Evolutionary conservation across 2,329 filamentous ascomycete species (phyloP).

Genomic region (Stachybotrys chlorohalonatus): DNA sequence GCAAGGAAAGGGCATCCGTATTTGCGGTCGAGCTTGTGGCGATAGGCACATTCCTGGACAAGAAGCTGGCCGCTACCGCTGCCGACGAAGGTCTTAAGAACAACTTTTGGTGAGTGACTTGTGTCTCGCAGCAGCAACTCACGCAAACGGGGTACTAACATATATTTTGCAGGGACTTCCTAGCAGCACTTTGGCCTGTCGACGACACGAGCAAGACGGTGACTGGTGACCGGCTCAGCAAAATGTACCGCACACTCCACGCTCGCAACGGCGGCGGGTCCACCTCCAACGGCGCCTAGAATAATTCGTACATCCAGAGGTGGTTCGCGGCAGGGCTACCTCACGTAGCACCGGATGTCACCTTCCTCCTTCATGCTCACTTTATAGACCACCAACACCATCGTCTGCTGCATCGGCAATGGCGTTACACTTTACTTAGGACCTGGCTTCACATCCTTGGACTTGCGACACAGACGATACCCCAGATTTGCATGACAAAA

Average conservation of each 20-base stretch:
- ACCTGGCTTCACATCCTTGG: background rate
- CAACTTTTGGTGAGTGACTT: constrained; percentile 37
- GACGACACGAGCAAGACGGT: constrained; percentile 34
- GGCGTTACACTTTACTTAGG: background rate
- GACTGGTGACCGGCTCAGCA: constrained; percentile 32
- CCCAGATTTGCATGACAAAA: constrained; percentile 2
- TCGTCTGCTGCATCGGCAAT: background rate
- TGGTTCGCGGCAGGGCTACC: too few species aligned
- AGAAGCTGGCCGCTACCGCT: constrained; percentile 30
- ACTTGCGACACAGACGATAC: constrained; percentile 10
- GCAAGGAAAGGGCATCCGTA: constrained; percentile 51
- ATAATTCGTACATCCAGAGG: too few species aligned
- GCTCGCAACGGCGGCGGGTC: constrained; percentile 13
- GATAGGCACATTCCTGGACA: constrained; percentile 54
- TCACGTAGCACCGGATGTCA: too few species aligned
- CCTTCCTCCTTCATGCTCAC: too few species aligned
- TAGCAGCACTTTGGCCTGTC: constrained; percentile 36
- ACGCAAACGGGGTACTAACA: constrained; percentile 9
- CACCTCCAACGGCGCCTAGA: constrained; percentile 22
- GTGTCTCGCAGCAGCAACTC: background rate
- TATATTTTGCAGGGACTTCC: constrained; percentile 27
- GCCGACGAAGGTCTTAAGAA: constrained; percentile 34
- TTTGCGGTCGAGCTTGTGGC: constrained; percentile 52
- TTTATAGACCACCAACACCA: background rate
- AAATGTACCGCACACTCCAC: constrained; percentile 33